A percentile compares a stretch with the other conserved stretches of the same genome.
These are phyloP conservation scores for Pichia exigua DNA, from an alignment of 805 yeast species.

Conservation along the genomic window DNA sequence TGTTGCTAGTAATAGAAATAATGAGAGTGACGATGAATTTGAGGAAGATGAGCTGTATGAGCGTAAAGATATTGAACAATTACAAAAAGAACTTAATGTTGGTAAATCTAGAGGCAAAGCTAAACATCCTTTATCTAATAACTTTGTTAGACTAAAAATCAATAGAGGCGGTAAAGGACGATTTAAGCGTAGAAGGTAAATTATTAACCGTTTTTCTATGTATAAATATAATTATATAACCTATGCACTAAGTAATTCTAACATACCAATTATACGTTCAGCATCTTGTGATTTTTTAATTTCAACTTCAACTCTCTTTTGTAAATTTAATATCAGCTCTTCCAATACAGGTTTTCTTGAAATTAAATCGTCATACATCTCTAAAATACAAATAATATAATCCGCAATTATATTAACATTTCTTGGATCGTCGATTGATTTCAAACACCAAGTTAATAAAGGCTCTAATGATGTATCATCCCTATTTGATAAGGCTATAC, in stretches of 20 bases:
- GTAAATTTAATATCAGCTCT: constrained; percentile 56
- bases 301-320: constrained; percentile 57
- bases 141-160: constrained; percentile 30
- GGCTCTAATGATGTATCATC: constrained; percentile 82
- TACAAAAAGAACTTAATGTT: constrained; percentile 3
- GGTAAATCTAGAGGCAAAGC: constrained; percentile 18
- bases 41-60: constrained; percentile 16
- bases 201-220: neutral
- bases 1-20: constrained; percentile 3
- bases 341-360: constrained; percentile 73
- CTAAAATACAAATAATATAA: constrained; percentile 57
- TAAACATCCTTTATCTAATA: constrained; percentile 26
- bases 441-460: constrained; percentile 72
- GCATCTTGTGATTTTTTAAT: constrained; percentile 80
- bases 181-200: constrained; percentile 17
- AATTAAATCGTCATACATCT: constrained; percentile 67
- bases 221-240: constrained; percentile 1
- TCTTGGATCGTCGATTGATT: constrained; percentile 71
- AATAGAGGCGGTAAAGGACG: constrained; percentile 18
- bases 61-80: constrained; percentile 14
- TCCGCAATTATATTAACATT: constrained; percentile 58
- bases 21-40: constrained; percentile 17
- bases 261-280: constrained; percentile 86
- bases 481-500: constrained; percentile 70
- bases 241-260: constrained; percentile 65